Evolutionary conservation across 169 alveolate species (phyloP), one percentile per base, ranked within the genome.

Genomic region (Plasmodium gonderi): DNA sequence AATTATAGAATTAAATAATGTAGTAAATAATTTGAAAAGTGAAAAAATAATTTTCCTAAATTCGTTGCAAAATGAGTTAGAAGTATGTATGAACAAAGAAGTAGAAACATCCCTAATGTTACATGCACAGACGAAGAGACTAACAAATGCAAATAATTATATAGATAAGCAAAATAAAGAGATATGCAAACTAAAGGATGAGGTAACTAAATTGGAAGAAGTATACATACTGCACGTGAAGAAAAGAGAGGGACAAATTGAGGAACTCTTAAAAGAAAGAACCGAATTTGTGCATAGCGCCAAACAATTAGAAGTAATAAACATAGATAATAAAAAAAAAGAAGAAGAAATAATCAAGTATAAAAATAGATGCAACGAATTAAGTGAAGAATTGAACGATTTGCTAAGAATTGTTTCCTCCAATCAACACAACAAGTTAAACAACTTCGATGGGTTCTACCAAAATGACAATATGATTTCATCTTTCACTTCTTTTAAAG

Each of bases 341-440:
- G 76, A 82, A 3, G 92, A 82, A 54, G 92, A 82, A 54, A 8
- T 82, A 45, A 26, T 23, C n/a, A 82, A 82, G 20, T 82, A 47
- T 47, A 82, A 47, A 33, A 9, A 45, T 20, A 82, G 40, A 54
- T 82, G 92, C n/a, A 44, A 42, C 6, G 81, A 68, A 38, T 47
- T 82, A 82, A 82, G 51, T 2, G 77, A 82, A 0, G 92, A 82
- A 26, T 14, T 82, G 36, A 82, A 82, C 33, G 75, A 82, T 38
- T 14, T 80, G 5, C 20, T 80, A 4, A 33, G 91, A 11, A 20
- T 80, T 3, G 65, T 80, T 8, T 54, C 91, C 6, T 6, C 36
- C 5, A 51, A 65, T 14, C 64, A 72, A 11, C 36, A 23, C 11
- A 42, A 64, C 33, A 20, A 36, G 7, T 1, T 44, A 12, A 36